Base-by-base conservation (phyloP, 2,329 filamentous ascomycete species). In the Colletotrichum trifolii region DNA sequence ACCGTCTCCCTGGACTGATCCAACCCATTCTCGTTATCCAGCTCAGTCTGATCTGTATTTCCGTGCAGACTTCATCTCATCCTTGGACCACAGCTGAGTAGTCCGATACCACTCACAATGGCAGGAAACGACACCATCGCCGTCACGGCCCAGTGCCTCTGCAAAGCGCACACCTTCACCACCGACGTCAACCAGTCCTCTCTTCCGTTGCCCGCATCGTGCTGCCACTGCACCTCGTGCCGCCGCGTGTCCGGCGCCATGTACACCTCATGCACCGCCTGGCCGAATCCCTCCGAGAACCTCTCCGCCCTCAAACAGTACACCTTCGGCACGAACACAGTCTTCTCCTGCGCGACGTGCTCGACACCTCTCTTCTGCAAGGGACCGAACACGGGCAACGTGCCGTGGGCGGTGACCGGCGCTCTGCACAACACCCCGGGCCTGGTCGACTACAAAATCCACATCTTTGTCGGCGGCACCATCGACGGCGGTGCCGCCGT, bases 221-320 rank as follows among this genome's bases (percentile, higher is more conserved):
- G 73, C 60, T 86, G 84, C 69, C 83, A 86, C 73, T 86, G 83
- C 74, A 73, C 72, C 15, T 84, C 82, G 3, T 86, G 84, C 69
- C 78, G 83, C 2, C 82, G 80, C 59, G 40, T 73, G 3, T 81
- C 79, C 0, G 83, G 83, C 25, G 77, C 71, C 6, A 71, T 83
- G 25, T 81, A 82, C 71, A 75, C 72, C 17, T 71, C 70, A 25
- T 71, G 71, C n/a, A 56, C 72, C 1, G 38, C 59, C 2, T 84
- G 82, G 82, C 78, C 76, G 4, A 69, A 72, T 48, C 17, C 49
- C 15, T 65, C 64, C 7, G 66, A 71, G 17, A 71, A 75, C 45
- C 49, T 60, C 7, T 75, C 75, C 2, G 52, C 67, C 2, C 72
- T 84, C 13, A 68, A 72, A 50, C 64, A 56, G 4, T 84, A 81